Evolutionary conservation across 306 rosid genomes (phyloP), one percentile per base, ranked within the genome.

Genomic region (Gastrolobium bilobum): DNA sequence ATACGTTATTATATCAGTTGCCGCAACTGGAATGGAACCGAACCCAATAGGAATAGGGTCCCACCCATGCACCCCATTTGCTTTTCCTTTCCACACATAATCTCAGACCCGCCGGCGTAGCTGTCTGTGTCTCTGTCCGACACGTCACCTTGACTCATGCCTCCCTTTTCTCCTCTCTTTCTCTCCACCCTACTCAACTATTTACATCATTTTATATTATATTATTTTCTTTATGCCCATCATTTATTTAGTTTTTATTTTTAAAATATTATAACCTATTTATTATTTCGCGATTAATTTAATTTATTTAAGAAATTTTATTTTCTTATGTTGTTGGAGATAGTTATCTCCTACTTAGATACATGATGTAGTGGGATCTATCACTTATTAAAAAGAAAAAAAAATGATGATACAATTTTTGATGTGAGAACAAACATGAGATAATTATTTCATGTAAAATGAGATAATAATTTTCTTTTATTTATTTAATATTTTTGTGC

Each of bases 31-130:
- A 53, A 20, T 4, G 7, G 31, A 53, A 53, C 33, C 33, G 59
- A 53, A 53, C 59, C 0, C 33, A 6, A 4, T n/a, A 39, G 1
- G 33, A 6, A 4, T n/a, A 39, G 61, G 75, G 84, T 3, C 74
- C 79, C 69, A 9, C 56, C 7, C n/a, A 3, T 14, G 20, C 54
- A 40, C 13, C n/a, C 13, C 20, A 3, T 30, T 7, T 73, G 9
- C 10, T 10, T 30, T 35, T 2, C 37, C 42, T 59, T 79, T 56
- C 71, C 61, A 13, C 68, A 37, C 47, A 57, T 68, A 77, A 67
- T 66, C 70, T 82, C 87, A 82, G 87, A 69, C 88, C 72, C 66
- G 86, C 87, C 88, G 85, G 82, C 81, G 79, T 50, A 54, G 72
- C 76, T 83, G 85, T 78, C 85, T 84, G 86, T 84, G 86, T 84